phyloP scores from a whole-genome alignment of 2,329 filamentous ascomycete genomes.

The Annulohypoxylon truncatum region DNA sequence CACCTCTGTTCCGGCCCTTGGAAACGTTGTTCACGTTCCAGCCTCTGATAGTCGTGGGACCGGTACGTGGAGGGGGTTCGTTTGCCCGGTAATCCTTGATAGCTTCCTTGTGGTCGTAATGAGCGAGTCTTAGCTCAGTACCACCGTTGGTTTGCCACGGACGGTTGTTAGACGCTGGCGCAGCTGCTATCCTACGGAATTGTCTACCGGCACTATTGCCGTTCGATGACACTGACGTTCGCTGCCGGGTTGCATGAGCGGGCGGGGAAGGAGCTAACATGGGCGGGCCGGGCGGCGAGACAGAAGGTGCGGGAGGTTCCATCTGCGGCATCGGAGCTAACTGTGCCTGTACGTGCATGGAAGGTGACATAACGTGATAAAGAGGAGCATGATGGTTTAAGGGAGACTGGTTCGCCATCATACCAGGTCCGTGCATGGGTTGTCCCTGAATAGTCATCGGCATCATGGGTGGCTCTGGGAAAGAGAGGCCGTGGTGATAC shows the following conservation, averaged over 20 bases:
- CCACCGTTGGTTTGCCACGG: constrained; percentile 59
- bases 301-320: constrained; percentile 39
- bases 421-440: constrained; percentile 29
- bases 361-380: constrained; percentile 47
- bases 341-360: constrained; percentile 42
- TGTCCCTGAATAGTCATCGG: constrained; percentile 44
- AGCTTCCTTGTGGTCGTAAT: constrained; percentile 64
- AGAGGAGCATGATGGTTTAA: constrained; percentile 32
- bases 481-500: constrained; percentile 52
- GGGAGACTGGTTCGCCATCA: constrained; percentile 41
- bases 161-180: constrained; percentile 64
- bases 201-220: constrained; percentile 52
- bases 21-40: constrained; percentile 64
- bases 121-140: constrained; percentile 68
- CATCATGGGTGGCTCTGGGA: constrained; percentile 48
- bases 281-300: constrained; percentile 44
- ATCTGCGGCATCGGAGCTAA: constrained; percentile 46
- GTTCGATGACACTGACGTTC: constrained; percentile 50
- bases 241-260: constrained; percentile 47
- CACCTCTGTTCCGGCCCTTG: constrained; percentile 48
- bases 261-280: constrained; percentile 46
- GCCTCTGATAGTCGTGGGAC: constrained; percentile 67
- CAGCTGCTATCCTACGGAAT: constrained; percentile 69
- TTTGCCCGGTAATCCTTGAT: constrained; percentile 69
- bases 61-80: constrained; percentile 66